phyloP scores from a whole-genome alignment of 2,329 filamentous ascomycete species.

The Zalaria sp. region DNA sequence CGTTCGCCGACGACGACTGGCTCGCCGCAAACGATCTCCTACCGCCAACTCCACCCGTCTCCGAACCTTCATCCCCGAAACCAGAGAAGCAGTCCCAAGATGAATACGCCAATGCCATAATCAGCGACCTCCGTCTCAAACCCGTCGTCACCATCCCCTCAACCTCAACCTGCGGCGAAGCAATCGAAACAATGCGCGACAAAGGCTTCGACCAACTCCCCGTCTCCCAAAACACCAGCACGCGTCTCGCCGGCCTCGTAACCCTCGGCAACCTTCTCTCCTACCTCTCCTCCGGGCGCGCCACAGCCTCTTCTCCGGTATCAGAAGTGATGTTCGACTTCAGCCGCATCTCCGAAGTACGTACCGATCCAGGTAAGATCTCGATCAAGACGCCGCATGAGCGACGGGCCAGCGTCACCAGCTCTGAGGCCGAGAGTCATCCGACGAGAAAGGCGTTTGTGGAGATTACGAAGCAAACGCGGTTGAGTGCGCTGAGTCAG shows the following conservation, averaged over 20 bases:
- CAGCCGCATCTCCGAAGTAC: conserved; percentile 68
- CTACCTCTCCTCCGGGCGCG: conserved; percentile 74
- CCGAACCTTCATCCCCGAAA: conserved; percentile 16
- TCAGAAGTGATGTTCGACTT: conserved; percentile 96
- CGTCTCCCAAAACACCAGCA: conserved; percentile 51
- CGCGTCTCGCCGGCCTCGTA: conserved; percentile 73
- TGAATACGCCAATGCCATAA: conserved; percentile 63
- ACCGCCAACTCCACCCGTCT: conserved; percentile 40
- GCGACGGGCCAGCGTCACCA: conserved; percentile 17
- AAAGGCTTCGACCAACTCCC: conserved; percentile 97
- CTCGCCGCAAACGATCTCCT: conserved; percentile 90
- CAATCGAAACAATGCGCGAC: conserved; percentile 96
- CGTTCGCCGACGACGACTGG: conserved; percentile 98
- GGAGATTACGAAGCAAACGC: conserved; percentile 85
- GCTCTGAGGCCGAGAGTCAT: conserved; percentile 19
- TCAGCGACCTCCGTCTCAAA: conserved; percentile 75
- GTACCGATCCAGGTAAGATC: conserved; percentile 70
- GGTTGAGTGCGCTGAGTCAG: conserved; percentile 66
- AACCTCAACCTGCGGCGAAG: conserved; percentile 61
- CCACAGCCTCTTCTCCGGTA: conserved; percentile 58
- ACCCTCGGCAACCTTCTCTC: conserved; percentile 90
- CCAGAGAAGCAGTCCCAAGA: conserved; percentile 33
- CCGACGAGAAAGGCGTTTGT: conserved; percentile 59
- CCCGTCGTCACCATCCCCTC: conserved; percentile 76
- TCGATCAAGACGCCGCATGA: conserved; percentile 25